Percentiles rank a stretch among this genome's conserved stretches.
Conservation (phyloP, 2,329 filamentous ascomycete genomes). For the Penicillium expansum region DNA sequence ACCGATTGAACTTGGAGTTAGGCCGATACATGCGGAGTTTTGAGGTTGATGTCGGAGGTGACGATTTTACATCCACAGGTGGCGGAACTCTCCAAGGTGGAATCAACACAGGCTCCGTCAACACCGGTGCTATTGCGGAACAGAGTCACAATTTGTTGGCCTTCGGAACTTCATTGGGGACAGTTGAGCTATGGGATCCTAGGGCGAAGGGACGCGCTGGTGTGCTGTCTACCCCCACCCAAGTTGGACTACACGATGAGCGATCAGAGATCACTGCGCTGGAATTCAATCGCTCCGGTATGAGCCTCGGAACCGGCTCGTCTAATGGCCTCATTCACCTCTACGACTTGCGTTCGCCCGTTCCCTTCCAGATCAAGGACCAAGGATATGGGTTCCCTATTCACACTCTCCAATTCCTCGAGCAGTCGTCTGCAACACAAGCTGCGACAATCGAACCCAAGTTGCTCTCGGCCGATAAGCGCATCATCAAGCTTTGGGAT, state of each 20-base stretch:
- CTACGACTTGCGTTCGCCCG: constrained; percentile 86
- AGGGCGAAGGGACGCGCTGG: constrained; percentile 79
- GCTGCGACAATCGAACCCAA: constrained; percentile 68
- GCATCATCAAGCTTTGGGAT: constrained; percentile 97
- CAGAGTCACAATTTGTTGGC: constrained; percentile 84
- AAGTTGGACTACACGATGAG: constrained; percentile 38
- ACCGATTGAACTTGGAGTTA: constrained; percentile 83
- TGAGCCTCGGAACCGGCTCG: constrained; percentile 83
- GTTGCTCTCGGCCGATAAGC: constrained; percentile 86
- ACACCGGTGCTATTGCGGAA: constrained; percentile 82
- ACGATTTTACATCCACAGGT: constrained; percentile 65
- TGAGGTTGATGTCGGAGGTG: constrained; percentile 82
- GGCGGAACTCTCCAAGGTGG: constrained; percentile 81
- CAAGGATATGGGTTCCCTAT: constrained; percentile 94
- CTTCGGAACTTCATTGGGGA: constrained; percentile 92
- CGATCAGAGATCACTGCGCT: constrained; percentile 75
- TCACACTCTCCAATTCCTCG: constrained; percentile 71
- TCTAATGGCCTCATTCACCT: constrained; percentile 83
- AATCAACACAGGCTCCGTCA: constrained; percentile 80
- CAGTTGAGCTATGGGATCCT: constrained; percentile 95
- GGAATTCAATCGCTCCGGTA: constrained; percentile 77
- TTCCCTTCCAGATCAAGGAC: constrained; percentile 84
- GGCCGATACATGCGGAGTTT: constrained; percentile 94
- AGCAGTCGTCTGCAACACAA: constrained; percentile 65
- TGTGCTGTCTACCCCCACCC: constrained; percentile 60